Conservation (phyloP, 805 yeast genomes). For the Candida endomychidarum region DNA sequence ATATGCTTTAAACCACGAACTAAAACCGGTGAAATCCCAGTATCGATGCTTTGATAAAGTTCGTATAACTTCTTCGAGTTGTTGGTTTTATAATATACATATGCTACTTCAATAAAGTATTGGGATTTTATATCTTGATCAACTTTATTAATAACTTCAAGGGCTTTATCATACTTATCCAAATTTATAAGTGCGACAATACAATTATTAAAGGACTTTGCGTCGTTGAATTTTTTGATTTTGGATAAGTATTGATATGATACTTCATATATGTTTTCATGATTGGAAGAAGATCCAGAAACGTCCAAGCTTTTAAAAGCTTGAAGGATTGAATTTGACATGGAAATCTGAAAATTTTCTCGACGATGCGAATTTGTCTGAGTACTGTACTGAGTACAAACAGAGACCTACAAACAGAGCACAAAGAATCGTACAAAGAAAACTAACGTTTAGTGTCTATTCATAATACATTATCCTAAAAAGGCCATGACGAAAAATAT, state of each 20-base stretch:
- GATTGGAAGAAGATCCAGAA: constrained; percentile 27
- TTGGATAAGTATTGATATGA: constrained; percentile 43
- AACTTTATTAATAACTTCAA: constrained; percentile 39
- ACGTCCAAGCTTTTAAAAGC: constrained; percentile 43
- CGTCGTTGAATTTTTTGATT: constrained; percentile 35
- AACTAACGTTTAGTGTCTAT: constrained; percentile 1
- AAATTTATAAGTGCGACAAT: constrained; percentile 59
- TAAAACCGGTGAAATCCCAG: constrained; percentile 18
- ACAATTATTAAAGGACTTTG: constrained; percentile 41
- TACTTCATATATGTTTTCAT: constrained; percentile 36
- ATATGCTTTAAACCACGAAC: constrained; percentile 46
- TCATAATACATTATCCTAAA: constrained; percentile 7
- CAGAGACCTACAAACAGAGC: too few relatives aligned
- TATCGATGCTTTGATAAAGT: constrained; percentile 16
- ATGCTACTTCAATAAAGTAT: constrained; percentile 53
- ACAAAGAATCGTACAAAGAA: too few relatives aligned
- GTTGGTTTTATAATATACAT: constrained; percentile 60
- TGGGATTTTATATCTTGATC: constrained; percentile 35
- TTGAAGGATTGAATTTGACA: constrained; percentile 41
- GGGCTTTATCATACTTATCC: constrained; percentile 55
- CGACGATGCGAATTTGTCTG: constrained; percentile 4
- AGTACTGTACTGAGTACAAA: too few relatives aligned
- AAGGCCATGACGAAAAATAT: constrained; percentile 3
- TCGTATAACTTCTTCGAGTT: constrained; percentile 28
- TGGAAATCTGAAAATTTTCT: constrained; percentile 15